Evolutionary conservation across 495 filamentous ascomycete genomes (phyloP), one percentile per base, ranked within the genome.

Genomic region (Penicillium bovifimosum): DNA sequence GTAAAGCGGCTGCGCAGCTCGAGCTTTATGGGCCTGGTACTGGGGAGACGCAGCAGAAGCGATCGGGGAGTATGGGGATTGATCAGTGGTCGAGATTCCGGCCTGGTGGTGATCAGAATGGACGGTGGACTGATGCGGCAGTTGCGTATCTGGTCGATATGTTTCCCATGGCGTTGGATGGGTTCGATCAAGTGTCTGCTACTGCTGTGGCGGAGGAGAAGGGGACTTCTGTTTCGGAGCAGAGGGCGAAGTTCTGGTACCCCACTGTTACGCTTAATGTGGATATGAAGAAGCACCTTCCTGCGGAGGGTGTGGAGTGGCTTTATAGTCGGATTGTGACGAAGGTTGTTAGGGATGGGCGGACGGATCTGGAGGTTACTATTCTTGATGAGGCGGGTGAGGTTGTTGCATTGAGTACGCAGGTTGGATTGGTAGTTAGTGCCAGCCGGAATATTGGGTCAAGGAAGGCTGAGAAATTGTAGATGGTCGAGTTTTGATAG

Each of bases 261-360:
- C 88, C 87, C 0, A 95, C 88, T 3, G 67, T 93, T 13, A 74
- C 85, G 17, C 66, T 90, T 65, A 83, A 82, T 54, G 53, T 89
- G 24, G 85, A 89, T 54, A 67, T 85, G 42, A 88, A 89, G 70
- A 81, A 80, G 58, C 59, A 66, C 13, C 65, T 88, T 40, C 83
- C 83, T 6, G 62, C 65, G 13, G 70, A 70, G 24, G 84, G 85
- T 0, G 78, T 77, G 34, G 76, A 86, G 55, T 88, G 85, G 85
- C 60, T 91, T 42, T 83, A 80, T 61, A 70, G 76, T 48, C 74
- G 85, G 32, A 66, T 83, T 8, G 67, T 74, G 32, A 73, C 76
- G 0, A 85, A 80, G 65, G 65, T 74, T 68, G 79, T 88, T 18
- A 68, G 72, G 36, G 76, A 82, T 53, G 86, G 86, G 4, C 64